Evolutionary conservation across 306 rosid genomes (phyloP).

Genomic region (Sesbania bispinosa): DNA sequence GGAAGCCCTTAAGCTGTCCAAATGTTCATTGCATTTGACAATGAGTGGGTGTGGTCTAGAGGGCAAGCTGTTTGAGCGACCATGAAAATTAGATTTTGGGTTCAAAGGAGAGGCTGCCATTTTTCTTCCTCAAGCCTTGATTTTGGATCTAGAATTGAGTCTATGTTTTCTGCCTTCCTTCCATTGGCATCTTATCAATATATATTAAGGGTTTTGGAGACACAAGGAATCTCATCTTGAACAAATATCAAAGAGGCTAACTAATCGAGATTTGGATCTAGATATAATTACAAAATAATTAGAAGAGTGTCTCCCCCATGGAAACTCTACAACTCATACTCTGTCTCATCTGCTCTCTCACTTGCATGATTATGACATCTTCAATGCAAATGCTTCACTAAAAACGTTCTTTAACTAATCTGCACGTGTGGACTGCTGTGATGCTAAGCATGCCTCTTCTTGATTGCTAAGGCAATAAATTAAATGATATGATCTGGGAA

Average conservation of each 20-base stretch:
- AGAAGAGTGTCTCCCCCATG: not conserved
- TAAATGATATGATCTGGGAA: not conserved
- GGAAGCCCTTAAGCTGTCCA: slow-evolving; percentile 20
- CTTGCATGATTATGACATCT: no score
- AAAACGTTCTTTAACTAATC: no score
- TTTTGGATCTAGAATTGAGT: slow-evolving; percentile 22
- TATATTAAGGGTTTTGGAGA: slow-evolving; percentile 10
- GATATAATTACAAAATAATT: not conserved
- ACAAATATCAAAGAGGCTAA: slow-evolving; percentile 1
- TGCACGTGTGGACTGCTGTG: no score
- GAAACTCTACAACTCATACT: slow-evolving; percentile 24
- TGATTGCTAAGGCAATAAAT: no score
- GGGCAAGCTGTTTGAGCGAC: slow-evolving; percentile 30
- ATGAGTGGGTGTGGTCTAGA: slow-evolving; percentile 26
- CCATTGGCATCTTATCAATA: slow-evolving; percentile 19
- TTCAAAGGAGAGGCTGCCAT: slow-evolving; percentile 30
- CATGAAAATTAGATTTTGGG: slow-evolving; percentile 4
- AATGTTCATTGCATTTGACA: slow-evolving; percentile 24
- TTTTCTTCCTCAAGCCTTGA: slow-evolving; percentile 9
- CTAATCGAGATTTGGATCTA: slow-evolving; percentile 22
- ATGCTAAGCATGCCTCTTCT: not conserved
- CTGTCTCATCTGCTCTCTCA: not conserved
- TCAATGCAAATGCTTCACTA: no score
- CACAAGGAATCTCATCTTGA: slow-evolving; percentile 23
- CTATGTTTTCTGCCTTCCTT: no score